Conservation (phyloP, 2,329 filamentous ascomycete species). For the Didymella segeticola region DNA sequence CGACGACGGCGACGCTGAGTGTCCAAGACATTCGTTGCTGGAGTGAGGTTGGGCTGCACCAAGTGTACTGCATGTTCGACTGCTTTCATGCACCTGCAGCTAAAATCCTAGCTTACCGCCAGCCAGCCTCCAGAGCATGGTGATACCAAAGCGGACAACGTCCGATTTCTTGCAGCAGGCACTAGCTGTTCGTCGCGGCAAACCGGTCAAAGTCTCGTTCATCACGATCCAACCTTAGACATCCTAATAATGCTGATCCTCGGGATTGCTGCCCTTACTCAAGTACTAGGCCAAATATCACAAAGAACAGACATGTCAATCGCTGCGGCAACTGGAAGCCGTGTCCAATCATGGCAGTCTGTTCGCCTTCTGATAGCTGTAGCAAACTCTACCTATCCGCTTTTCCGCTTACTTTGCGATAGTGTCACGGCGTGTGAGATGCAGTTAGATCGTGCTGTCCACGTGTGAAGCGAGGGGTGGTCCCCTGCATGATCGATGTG, state of each 20-base stretch:
- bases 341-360: not conserved
- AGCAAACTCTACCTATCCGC: not conserved
- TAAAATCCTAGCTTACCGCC: conserved; percentile 17
- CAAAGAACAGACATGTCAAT: not conserved
- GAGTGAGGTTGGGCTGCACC: not conserved
- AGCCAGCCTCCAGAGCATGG: conserved; percentile 2
- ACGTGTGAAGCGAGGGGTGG: conserved; percentile 15
- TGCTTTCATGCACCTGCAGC: conserved; percentile 24
- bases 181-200: not conserved
- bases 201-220: not conserved
- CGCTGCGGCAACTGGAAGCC: not conserved
- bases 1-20: not conserved
- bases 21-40: not conserved
- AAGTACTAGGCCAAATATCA: not conserved
- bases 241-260: not conserved
- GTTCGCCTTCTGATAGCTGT: not conserved
- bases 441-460: conserved; percentile 16
- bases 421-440: not conserved
- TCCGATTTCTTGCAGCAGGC: conserved; percentile 2
- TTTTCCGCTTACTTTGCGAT: not conserved
- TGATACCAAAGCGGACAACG: conserved; percentile 9
- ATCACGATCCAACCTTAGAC: not conserved
- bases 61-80: conserved; percentile 23
- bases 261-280: not conserved
- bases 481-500: conserved; percentile 14